Conservation (phyloP, 2,329 filamentous ascomycete genomes). For the Neurospora sp. region DNA sequence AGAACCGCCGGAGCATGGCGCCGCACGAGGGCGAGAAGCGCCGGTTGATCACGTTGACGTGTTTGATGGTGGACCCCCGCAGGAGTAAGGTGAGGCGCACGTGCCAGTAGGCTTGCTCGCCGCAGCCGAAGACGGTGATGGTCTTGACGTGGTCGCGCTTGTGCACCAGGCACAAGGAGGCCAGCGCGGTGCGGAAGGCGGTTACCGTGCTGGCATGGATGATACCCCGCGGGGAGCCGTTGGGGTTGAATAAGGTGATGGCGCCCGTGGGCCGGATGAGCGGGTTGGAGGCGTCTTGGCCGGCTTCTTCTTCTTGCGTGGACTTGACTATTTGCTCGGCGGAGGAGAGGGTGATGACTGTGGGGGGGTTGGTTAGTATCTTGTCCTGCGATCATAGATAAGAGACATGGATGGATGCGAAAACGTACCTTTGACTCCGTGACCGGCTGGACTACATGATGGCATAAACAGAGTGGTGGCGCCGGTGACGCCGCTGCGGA, state of each 20-base stretch:
- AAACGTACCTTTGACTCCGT: constrained; percentile 56
- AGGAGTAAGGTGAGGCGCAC: constrained; percentile 73
- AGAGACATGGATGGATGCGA: background rate
- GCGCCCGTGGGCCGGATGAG: constrained; percentile 49
- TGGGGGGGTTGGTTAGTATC: constrained; percentile 1
- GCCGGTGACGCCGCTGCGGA: constrained; percentile 37
- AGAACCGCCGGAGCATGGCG: constrained; percentile 39
- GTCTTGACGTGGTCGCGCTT: constrained; percentile 63
- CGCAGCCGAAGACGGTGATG: constrained; percentile 76
- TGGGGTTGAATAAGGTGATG: constrained; percentile 55
- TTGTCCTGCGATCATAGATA: background rate
- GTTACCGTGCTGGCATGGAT: constrained; percentile 67
- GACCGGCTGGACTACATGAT: constrained; percentile 50
- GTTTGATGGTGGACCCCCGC: constrained; percentile 58
- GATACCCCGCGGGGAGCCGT: constrained; percentile 55
- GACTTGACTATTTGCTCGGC: constrained; percentile 13
- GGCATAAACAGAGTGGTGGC: constrained; percentile 66
- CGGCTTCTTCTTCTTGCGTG: constrained; percentile 14
- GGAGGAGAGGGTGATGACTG: constrained; percentile 54
- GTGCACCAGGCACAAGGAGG: constrained; percentile 54
- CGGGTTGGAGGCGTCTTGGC: constrained; percentile 20
- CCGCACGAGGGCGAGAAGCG: constrained; percentile 50
- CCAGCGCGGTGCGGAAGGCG: constrained; percentile 69
- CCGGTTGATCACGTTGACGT: constrained; percentile 76
- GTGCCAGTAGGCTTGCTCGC: constrained; percentile 92